phyloP scores from a whole-genome alignment of 2,329 filamentous ascomycete genomes.

The Orbilia javanica region DNA sequence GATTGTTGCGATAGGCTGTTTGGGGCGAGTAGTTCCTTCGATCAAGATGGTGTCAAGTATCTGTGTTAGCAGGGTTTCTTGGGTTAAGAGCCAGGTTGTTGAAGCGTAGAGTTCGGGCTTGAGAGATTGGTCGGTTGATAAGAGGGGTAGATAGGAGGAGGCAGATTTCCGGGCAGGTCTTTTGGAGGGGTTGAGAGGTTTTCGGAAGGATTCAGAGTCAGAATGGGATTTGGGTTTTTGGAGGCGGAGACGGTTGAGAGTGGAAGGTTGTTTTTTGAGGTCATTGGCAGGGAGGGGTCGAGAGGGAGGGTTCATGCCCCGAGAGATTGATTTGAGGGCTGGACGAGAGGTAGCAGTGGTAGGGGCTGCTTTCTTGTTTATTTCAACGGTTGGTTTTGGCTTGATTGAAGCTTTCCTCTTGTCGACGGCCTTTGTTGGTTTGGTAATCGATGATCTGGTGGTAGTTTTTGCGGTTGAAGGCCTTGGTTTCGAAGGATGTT shows the following conservation, averaged over 20 bases:
- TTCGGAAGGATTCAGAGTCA: slow-evolving; percentile 45
- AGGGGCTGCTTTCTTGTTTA: not conserved
- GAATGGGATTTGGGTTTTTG: slow-evolving; percentile 41
- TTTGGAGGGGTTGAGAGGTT: slow-evolving; percentile 33
- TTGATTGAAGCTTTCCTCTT: slow-evolving; percentile 35
- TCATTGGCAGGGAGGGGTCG: slow-evolving; percentile 11
- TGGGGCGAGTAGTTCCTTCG: not conserved
- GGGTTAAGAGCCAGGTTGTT: slow-evolving; percentile 35
- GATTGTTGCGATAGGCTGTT: not conserved
- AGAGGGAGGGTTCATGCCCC: slow-evolving; percentile 47
- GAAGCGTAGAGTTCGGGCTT: slow-evolving; percentile 31
- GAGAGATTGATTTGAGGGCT: slow-evolving; percentile 37
- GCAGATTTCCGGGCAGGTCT: slow-evolving; percentile 47
- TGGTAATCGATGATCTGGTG: not conserved
- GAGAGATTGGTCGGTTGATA: slow-evolving; percentile 17
- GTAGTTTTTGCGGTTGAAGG: not conserved
- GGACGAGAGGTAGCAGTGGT: slow-evolving; percentile 23
- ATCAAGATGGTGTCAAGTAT: slow-evolving; percentile 35
- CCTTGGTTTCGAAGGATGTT: slow-evolving; percentile 9
- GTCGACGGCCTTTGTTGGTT: slow-evolving; percentile 7
- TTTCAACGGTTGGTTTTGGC: slow-evolving; percentile 11
- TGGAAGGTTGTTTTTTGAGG: slow-evolving; percentile 14
- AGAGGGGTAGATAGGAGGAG: slow-evolving; percentile 36
- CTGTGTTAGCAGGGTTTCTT: slow-evolving; percentile 39
- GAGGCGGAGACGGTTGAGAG: slow-evolving; percentile 25